A percentile compares a stretch with the other conserved stretches of the same genome.
These are phyloP conservation scores for Claviceps lovelessii DNA, from an alignment of 2,329 filamentous ascomycete genomes.

Conservation along the genomic window DNA sequence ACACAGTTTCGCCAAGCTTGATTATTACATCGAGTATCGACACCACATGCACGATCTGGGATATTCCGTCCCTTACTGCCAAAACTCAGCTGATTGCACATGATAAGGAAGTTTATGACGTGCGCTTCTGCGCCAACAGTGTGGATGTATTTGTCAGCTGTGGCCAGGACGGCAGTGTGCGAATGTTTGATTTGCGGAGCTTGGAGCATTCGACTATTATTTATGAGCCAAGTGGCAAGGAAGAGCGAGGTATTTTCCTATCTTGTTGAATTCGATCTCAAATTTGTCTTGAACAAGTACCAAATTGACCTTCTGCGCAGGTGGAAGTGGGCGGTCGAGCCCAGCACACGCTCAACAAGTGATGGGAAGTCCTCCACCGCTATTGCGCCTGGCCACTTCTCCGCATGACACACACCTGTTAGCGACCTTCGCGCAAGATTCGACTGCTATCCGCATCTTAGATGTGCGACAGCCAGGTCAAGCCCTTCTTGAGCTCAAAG, in stretches of 20 bases:
- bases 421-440: conserved; percentile 93
- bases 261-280: neutral
- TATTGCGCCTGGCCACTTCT: conserved; percentile 73
- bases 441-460: conserved; percentile 80
- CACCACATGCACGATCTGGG: conserved; percentile 98
- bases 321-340: conserved; percentile 47
- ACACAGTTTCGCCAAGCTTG: conserved; percentile 86
- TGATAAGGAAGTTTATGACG: conserved; percentile 97
- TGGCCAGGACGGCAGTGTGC: conserved; percentile 89
- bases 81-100: conserved; percentile 98
- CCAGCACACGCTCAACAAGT: conserved; percentile 65
- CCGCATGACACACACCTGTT: conserved; percentile 91
- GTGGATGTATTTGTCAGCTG: conserved; percentile 99
- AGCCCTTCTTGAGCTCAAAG: conserved; percentile 81
- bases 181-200: conserved; percentile 96
- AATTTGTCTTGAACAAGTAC: neutral
- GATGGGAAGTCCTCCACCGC: conserved; percentile 60
- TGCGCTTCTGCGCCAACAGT: conserved; percentile 93
- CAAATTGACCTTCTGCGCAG: conserved; percentile 22
- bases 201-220: conserved; percentile 98
- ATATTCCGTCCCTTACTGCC: conserved; percentile 91
- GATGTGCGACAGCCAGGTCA: conserved; percentile 94
- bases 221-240: conserved; percentile 89
- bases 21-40: conserved; percentile 99
- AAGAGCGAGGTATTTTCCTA: conserved; percentile 45